phyloP scores from a whole-genome alignment of 345 rosid species.

The Populus tremula region DNA sequence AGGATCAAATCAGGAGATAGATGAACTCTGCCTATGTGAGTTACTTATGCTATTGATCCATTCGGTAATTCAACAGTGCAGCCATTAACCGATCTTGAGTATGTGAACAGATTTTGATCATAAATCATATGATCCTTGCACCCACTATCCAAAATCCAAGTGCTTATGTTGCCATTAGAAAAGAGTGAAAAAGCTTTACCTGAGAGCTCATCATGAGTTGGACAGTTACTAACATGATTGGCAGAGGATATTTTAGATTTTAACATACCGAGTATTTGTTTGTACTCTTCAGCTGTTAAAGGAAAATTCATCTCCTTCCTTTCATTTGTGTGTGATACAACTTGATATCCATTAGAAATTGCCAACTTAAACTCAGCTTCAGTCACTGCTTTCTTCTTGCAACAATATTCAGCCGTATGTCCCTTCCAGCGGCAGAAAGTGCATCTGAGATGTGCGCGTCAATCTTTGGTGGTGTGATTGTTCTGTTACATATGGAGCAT shows the following conservation, averaged over 20 bases:
- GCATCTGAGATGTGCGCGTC: neutral
- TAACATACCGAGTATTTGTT: neutral
- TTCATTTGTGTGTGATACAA: neutral
- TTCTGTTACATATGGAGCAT: neutral
- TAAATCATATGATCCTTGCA: neutral
- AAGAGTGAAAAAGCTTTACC: neutral
- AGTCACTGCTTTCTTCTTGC: neutral
- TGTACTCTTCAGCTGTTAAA: neutral
- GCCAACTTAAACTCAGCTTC: no score
- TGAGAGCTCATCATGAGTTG: neutral
- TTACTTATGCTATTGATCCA: neutral
- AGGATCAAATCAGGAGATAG: no score
- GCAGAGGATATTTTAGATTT: neutral
- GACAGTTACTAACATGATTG: neutral
- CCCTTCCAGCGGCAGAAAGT: neutral
- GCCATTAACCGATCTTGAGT: neutral
- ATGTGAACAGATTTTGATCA: neutral
- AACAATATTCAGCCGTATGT: neutral
- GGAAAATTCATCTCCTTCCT: neutral
- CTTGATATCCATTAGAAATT: neutral
- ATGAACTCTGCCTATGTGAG: no score
- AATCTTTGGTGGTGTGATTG: neutral
- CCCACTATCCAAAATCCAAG: neutral
- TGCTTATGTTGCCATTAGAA: neutral
- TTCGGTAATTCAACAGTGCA: neutral